Percentiles rank a stretch among this genome's conserved stretches.
Evolutionary conservation across 768 basidiomycete species (phyloP).

Genomic region (Cantharellus anzutake): DNA sequence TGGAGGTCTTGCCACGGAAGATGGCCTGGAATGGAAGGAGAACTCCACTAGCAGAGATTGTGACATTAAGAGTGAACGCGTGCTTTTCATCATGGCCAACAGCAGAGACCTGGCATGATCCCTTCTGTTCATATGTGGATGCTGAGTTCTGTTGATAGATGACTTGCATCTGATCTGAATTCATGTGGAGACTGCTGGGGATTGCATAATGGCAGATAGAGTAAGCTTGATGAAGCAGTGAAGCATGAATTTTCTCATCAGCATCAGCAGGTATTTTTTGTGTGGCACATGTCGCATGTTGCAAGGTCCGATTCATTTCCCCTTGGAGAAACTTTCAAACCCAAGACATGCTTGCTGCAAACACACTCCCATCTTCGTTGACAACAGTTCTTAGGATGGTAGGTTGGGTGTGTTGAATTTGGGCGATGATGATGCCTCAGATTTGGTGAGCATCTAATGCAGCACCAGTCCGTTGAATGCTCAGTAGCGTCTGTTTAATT

Average conservation of each 20-base stretch:
- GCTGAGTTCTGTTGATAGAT: constrained; percentile 13
- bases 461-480: constrained; percentile 11
- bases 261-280: constrained; percentile 20
- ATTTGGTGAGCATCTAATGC: constrained; percentile 14
- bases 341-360: constrained; percentile 16
- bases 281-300: constrained; percentile 17
- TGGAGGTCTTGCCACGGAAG: no score
- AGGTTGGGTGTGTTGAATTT: constrained; percentile 12
- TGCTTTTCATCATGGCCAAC: constrained; percentile 24
- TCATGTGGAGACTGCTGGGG: constrained; percentile 15
- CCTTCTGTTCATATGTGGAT: constrained; percentile 16
- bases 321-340: constrained; percentile 11
- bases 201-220: constrained; percentile 15
- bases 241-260: constrained; percentile 10
- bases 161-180: constrained; percentile 22
- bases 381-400: constrained; percentile 14
- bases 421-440: constrained; percentile 17
- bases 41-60: constrained; percentile 16
- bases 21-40: constrained; percentile 23
- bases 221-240: constrained; percentile 14
- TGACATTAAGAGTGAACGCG: constrained; percentile 23
- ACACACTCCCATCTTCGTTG: constrained; percentile 13
- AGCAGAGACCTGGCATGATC: constrained; percentile 20
- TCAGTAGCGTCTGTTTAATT: background rate
- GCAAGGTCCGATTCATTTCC: constrained; percentile 14